Evolutionary conservation across 352 stramenopile genomes (phyloP).

Genomic region (Paralagenidium karlingii): DNA sequence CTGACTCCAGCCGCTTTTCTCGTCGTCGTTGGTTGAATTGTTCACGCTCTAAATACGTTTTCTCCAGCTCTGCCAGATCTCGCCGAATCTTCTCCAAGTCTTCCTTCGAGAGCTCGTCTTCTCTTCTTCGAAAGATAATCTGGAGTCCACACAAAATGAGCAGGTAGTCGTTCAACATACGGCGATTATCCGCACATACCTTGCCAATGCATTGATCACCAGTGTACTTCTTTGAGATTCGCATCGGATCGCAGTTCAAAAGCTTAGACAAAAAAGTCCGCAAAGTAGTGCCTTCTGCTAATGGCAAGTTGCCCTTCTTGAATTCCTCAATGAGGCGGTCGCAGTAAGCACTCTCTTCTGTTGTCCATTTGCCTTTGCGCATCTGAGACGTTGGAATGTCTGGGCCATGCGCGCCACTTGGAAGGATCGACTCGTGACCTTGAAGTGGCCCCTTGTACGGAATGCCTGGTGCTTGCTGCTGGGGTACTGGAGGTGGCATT

Average conservation of each 20-base stretch:
- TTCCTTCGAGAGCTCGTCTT: slow-evolving; percentile 65
- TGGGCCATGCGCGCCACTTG: too few species aligned
- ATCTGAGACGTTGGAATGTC: slow-evolving; percentile 20
- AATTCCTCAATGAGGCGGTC: slow-evolving; percentile 96
- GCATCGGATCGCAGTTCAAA: slow-evolving; percentile 98
- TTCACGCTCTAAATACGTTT: slow-evolving; percentile 92
- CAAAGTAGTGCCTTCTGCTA: slow-evolving; percentile 95
- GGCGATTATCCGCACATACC: slow-evolving; percentile 13
- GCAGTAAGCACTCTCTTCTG: slow-evolving; percentile 95
- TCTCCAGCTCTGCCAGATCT: slow-evolving; percentile 85
- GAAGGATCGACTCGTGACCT: too few species aligned
- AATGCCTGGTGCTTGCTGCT: too few species aligned
- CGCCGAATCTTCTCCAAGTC: slow-evolving; percentile 67
- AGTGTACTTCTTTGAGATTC: slow-evolving; percentile 99
- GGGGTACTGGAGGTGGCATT: too few species aligned
- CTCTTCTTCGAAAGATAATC: slow-evolving; percentile 58
- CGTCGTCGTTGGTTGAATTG: slow-evolving; percentile 89
- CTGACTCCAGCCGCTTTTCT: slow-evolving; percentile 75
- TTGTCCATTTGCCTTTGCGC: slow-evolving; percentile 94
- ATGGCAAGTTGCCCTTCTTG: slow-evolving; percentile 92
- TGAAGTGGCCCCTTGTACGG: too few species aligned
- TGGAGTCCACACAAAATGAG: slow-evolving; percentile 9
- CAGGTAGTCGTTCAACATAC: neutral
- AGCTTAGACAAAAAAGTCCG: slow-evolving; percentile 96
- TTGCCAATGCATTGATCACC: slow-evolving; percentile 98